Evolutionary conservation across 2,329 filamentous ascomycete genomes (phyloP), one percentile per base, ranked within the genome.

Genomic region (Penicillium vulpinum): DNA sequence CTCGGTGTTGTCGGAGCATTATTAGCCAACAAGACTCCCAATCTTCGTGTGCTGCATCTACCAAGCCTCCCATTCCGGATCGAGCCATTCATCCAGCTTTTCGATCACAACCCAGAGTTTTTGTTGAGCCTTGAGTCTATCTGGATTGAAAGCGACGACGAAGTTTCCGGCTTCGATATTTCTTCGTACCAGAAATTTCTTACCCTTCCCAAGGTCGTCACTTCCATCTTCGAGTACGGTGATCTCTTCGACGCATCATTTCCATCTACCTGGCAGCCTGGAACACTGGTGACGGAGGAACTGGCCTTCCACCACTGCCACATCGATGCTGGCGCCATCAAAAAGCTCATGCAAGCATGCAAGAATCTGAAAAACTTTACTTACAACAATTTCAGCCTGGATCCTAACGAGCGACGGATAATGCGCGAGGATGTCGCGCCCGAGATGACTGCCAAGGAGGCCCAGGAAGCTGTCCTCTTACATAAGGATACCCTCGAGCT

Each of bases 401-500:
- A 47, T 16, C 45, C 51, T 36, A 21, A 31, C 13, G 15, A 26
- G 7, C 22, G 3, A 49, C 38, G 38, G 4, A 5, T 22, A 16
- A 2, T 11, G 11, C 47, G 26, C 4, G 2, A 3, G 11, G 40
- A 15, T 3, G 18, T 4, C 3, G 13, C 11, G 13, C 33, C 43
- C 4, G 54, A 63, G 33, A 64, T 67, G 36, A 61, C 57, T 26
- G 64, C 60, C 7, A 43, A 49, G 5, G 22, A 67, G 16, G 51
- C 54, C 2, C 54, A 59, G 5, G 35, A 62, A 46, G 66, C 60
- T 3, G 29, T 59, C 22, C 58, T 67, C 5, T 15, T 43, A 18
- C 67, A 68, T 39, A 67, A 64, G n/a, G 51, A 61, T 2, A 64
- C 55, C 0, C 56, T 69, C 2, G 53, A 65, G 22, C 13, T 24